phyloP scores from a whole-genome alignment of 2,329 filamentous ascomycete genomes.

The Hymenoscyphus occultus region DNA sequence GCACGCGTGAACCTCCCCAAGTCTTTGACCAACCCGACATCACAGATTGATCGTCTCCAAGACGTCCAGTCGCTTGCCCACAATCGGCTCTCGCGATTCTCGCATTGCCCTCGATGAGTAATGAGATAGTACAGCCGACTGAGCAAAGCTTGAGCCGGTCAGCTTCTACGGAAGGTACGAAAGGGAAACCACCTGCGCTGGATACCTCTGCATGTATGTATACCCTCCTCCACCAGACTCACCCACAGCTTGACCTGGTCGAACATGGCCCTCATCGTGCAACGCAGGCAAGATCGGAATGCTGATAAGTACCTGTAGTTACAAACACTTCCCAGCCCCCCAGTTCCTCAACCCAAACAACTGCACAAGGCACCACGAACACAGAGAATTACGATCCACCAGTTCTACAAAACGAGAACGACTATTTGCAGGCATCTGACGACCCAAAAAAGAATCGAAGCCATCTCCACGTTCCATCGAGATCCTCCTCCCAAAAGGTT shows the following conservation, averaged over 20 bases:
- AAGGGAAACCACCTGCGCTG: constrained; percentile 34
- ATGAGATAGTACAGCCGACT: constrained; percentile 37
- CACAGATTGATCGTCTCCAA: constrained; percentile 9
- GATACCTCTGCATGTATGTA: constrained; percentile 35
- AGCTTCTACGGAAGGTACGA: constrained; percentile 32
- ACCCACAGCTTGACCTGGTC: background rate
- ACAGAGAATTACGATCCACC: constrained; percentile 34
- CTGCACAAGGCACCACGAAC: constrained; percentile 32
- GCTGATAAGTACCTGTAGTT: constrained; percentile 29
- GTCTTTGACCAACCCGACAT: constrained; percentile 15
- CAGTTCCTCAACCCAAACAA: constrained; percentile 33
- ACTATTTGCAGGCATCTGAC: constrained; percentile 25
- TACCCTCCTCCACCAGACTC: background rate
- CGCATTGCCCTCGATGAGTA: constrained; percentile 39
- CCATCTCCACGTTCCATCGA: constrained; percentile 57
- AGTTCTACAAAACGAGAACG: constrained; percentile 32
- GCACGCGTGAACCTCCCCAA: constrained; percentile 24
- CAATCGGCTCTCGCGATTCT: constrained; percentile 12
- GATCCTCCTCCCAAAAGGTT: constrained; percentile 60
- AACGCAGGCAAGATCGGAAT: constrained; percentile 6
- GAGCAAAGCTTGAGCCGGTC: constrained; percentile 36
- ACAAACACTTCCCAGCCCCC: constrained; percentile 32
- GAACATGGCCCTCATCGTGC: background rate
- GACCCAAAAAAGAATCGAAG: constrained; percentile 45
- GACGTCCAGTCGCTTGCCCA: constrained; percentile 11